Base-by-base conservation (phyloP, 1,284 basidiomycete species). In the Fomitopsis pinicola region DNA sequence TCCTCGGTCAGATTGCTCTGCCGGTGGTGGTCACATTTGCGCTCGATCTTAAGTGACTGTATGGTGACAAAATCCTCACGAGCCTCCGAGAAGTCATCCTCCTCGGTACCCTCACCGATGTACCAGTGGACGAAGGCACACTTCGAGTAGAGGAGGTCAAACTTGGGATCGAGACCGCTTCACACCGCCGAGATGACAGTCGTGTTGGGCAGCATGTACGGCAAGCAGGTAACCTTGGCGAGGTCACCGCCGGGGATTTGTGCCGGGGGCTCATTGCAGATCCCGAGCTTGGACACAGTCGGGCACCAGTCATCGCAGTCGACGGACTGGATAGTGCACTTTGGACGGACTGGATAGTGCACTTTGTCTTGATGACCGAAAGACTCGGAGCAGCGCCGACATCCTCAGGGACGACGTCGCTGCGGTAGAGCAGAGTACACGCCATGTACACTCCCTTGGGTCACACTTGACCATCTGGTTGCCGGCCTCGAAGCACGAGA, bases 21-120 rank as follows among this genome's bases (percentile, higher is more conserved):
- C n/a, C n/a, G n/a, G n/a, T n/a, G n/a, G n/a, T n/a, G n/a, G n/a
- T n/a, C n/a, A n/a, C n/a, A n/a, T n/a, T n/a, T n/a, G n/a, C n/a
- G n/a, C n/a, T n/a, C n/a, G n/a, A n/a, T n/a, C n/a, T n/a, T n/a
- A n/a, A n/a, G n/a, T n/a, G n/a, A n/a, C n/a, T n/a, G n/a, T n/a
- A n/a, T n/a, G 17, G 96, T 95, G 44, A 96, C 96, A 63, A 98
- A 87, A 77, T 98, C 96, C 80, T 98, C 96, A 68, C 96, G 92
- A 33, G 95, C 96, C 80, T 98, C 96, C 54, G 93, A 95, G 80
- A 98, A 97, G 79, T 98, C 96, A 75, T 96, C 95, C 81, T 98
- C 96, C 77, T 98, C 96, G 96, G 98, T 98, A 79, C 96, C 96
- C 78, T 97, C 95, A 69, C 95, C 95, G 65, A 95, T 93, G 70